Base-by-base conservation (phyloP, 306 rosid species). In the Glycyrrhiza uralensis region DNA sequence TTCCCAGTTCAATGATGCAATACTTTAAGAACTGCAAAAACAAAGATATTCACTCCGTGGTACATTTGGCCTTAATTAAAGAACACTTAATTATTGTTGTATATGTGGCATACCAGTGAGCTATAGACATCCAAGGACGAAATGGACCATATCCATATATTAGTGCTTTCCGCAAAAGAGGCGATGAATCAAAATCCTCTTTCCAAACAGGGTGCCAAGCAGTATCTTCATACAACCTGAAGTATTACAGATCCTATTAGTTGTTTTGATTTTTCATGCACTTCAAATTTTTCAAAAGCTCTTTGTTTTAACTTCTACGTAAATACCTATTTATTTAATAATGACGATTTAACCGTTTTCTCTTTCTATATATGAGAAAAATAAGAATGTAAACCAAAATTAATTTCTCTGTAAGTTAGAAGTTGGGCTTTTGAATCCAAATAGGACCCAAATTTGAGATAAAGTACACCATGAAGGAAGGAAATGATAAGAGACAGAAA, bases 71-170 rank as follows among this genome's bases (percentile, higher is more conserved):
- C 41, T 36, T 36, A n/a, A n/a, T n/a, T n/a, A n/a, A n/a, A n/a
- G n/a, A 36, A 36, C 7, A 12, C 0, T 7, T 12, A 36, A 36
- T 7, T 12, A 7, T 36, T 7, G 12, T 36, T 36, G 41, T 36
- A 36, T 9, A 7, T 8, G 2, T 1, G n/a, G n/a, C 68, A 18
- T 83, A 90, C 97, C 98, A 93, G 81, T 93, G 97, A 76, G 87
- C 91, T 73, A 93, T 85, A 65, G 98, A 93, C 97, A 93, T 84
- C 98, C 84, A 90, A 10, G 92, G 77, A 41, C 97, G 89, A 74
- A 93, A 61, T 20, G 96, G 98, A 55, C 97, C 98, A 71, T 88
- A 90, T 70, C 89, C 97, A 58, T 70, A 85, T 59, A 85, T 63
- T 79, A 93, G 78, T 75, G 96, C 93, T 79, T 88, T 83, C 66